Evolutionary conservation across 176 grass and related monocot genomes (phyloP).

Genomic region (Typha latifolia): DNA sequence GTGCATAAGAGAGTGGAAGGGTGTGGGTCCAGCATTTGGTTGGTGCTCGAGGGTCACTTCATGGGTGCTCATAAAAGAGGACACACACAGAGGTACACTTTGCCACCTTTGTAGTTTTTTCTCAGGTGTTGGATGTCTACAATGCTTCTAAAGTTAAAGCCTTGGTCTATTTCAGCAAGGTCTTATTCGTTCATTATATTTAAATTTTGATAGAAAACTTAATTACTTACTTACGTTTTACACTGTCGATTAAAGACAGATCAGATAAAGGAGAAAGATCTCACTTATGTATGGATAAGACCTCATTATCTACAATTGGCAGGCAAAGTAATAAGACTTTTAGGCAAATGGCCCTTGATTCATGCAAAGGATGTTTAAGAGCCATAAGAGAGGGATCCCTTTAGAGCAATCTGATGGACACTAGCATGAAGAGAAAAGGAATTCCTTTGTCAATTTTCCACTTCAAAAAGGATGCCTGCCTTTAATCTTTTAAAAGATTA

Average conservation of each 20-base stretch:
- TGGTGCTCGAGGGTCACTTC: slow-evolving; percentile 9
- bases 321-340: too few species aligned
- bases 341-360: not conserved
- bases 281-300: not conserved
- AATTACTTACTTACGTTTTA: too few species aligned
- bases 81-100: not conserved
- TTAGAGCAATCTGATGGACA: not conserved
- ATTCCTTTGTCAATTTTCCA: not conserved
- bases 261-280: too few species aligned
- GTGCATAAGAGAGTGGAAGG: not conserved
- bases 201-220: too few species aligned
- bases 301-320: not conserved
- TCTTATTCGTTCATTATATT: too few species aligned
- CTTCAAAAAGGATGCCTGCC: not conserved
- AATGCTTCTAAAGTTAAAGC: not conserved
- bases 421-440: not conserved
- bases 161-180: not conserved
- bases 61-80: not conserved
- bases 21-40: not conserved
- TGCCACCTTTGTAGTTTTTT: slow-evolving; percentile 9
- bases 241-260: too few species aligned
- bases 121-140: not conserved
- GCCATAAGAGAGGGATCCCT: not conserved
- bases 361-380: not conserved
- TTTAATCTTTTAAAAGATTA: slow-evolving; percentile 8